phyloP scores from a whole-genome alignment of 1,284 basidiomycete genomes.

The Sanghuangporus weigelae region DNA sequence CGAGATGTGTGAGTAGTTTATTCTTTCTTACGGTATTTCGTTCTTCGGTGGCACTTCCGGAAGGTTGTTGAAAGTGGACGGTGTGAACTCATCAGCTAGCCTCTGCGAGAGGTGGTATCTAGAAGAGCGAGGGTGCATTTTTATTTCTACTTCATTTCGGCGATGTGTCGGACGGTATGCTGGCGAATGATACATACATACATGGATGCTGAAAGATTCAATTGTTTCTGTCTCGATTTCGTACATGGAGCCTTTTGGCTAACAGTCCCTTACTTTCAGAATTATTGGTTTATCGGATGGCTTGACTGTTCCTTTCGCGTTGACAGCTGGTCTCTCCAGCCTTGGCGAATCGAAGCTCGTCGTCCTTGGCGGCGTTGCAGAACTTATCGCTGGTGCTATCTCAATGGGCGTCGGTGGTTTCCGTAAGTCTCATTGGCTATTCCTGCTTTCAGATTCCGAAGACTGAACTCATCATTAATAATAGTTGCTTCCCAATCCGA shows the following conservation, averaged over 20 bases:
- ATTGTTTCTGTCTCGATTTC: background rate
- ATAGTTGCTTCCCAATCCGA: conserved; percentile 89
- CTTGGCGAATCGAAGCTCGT: conserved; percentile 86
- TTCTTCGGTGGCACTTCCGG: conserved; percentile 1
- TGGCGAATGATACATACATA: background rate
- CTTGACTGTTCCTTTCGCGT: conserved; percentile 90
- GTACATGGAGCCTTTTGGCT: background rate
- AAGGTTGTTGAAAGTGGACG: conserved; percentile 1
- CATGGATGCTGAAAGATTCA: background rate
- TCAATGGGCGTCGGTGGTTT: conserved; percentile 98
- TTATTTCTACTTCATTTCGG: background rate
- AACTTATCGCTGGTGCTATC: conserved; percentile 93
- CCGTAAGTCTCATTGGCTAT: conserved; percentile 31
- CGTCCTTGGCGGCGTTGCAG: conserved; percentile 86
- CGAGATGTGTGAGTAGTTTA: conserved; percentile 64
- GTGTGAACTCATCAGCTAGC: background rate
- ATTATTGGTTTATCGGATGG: conserved; percentile 95
- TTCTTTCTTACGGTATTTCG: background rate
- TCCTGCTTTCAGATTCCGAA: background rate
- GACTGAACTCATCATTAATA: background rate
- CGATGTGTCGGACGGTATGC: background rate
- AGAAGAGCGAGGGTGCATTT: background rate
- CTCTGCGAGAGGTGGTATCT: background rate
- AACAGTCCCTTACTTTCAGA: conserved; percentile 36
- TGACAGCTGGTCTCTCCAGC: conserved; percentile 86